phyloP scores from a whole-genome alignment of 148 eudicot genomes.

The Rheum nobile region DNA sequence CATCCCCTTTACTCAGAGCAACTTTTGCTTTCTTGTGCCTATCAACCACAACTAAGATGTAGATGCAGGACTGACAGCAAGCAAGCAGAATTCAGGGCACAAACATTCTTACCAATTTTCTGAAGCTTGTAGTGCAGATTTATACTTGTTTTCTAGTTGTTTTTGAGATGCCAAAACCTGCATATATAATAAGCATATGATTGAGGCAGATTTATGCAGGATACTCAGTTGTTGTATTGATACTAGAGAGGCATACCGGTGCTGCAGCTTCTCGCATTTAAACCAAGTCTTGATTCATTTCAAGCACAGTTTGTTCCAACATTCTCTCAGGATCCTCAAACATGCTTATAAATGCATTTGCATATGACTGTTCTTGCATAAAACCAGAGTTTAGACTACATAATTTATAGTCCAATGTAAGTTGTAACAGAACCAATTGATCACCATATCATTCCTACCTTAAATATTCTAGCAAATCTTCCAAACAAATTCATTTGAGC shows the following conservation, averaged over 20 bases:
- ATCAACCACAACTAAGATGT: slow-evolving; percentile 12
- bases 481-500: slow-evolving; percentile 70
- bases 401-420: not conserved
- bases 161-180: slow-evolving; percentile 96
- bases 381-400: not conserved
- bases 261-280: slow-evolving; percentile 96
- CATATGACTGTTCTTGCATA: slow-evolving; percentile 50
- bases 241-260: slow-evolving; percentile 33
- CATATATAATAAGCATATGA: not conserved
- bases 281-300: slow-evolving; percentile 86
- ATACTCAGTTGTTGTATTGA: not conserved
- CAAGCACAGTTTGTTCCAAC: slow-evolving; percentile 76
- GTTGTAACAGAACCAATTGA: not conserved
- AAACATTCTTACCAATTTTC: slow-evolving; percentile 66
- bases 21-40: slow-evolving; percentile 88
- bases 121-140: slow-evolving; percentile 77
- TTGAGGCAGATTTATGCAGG: not conserved
- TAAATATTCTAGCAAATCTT: slow-evolving; percentile 90
- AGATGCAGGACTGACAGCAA: not conserved
- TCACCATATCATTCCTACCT: slow-evolving; percentile 33
- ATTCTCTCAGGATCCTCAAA: slow-evolving; percentile 95
- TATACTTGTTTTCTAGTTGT: slow-evolving; percentile 77
- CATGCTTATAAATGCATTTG: slow-evolving; percentile 67
- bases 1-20: slow-evolving; percentile 85
- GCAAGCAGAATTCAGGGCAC: not conserved